Base-by-base conservation (phyloP, 495 filamentous ascomycete genomes). In the Talaromyces stipitatus region DNA sequence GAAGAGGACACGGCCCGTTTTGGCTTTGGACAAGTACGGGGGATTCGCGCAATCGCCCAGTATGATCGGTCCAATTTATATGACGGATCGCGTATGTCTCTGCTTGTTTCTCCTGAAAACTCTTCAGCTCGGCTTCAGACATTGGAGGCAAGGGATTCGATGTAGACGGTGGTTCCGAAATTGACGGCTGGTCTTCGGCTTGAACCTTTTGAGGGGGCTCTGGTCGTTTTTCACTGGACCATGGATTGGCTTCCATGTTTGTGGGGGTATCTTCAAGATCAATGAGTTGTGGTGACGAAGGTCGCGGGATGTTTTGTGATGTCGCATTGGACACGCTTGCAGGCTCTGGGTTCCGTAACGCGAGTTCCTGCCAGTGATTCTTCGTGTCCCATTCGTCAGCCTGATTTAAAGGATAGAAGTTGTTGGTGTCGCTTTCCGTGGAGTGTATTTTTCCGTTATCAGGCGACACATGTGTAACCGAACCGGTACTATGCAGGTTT, bases 1-100 rank as follows among this genome's bases (percentile, higher is more conserved):
- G 83, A 6, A 97, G 74, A 7, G 94, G 94, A 64, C 94, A 98
- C 11, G 94, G 94, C 1, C 92, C 92, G 65, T 98, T 97, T 46
- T 84, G 82, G 58, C 96, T 97, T 64, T 98, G 92, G 3, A 92
- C 83, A 23, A 98, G 75, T 32, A 97, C 87, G 1, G 94, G 91
- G 2, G 91, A 87, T 26, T 75, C 71, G 10, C 80, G 70, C 29
- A 83, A 65, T 18, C 61, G 58, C 10, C 70, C 72, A 0, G 63
- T 66, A 16, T 62, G 65, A 61, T 81, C 76, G 27, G 62, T 70
- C 85, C 86, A 89, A 54, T 81, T 81, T 28, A 88, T 74, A 50
- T 84, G 82, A 56, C 86, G 81, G 57, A 90, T 87, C n/a, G 82
- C 77, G 62, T 90, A 90, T 0, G 84, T 85, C 61, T 88, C 84